Evolutionary conservation across 345 rosid genomes (phyloP).

Genomic region (Rhodamnia argentea): DNA sequence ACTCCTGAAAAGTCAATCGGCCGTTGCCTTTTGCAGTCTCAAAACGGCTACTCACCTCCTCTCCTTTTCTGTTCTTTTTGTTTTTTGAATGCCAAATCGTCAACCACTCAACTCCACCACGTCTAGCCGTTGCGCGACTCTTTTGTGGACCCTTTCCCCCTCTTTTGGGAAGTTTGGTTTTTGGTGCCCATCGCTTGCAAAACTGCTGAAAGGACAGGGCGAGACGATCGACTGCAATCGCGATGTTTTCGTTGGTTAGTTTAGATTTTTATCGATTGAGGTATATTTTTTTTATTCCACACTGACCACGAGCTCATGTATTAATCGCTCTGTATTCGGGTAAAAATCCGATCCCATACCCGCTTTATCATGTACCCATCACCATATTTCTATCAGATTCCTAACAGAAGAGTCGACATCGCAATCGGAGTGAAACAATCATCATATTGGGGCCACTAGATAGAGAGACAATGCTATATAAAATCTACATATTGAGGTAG

Average conservation of each 20-base stretch:
- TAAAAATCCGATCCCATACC: too few relatives aligned
- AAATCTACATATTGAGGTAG: neutral
- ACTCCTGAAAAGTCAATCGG: neutral
- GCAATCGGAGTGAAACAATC: neutral
- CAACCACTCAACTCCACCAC: neutral
- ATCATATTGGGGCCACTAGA: rapidly evolving
- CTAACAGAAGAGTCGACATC: too few relatives aligned
- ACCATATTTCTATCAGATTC: too few relatives aligned
- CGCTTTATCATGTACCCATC: too few relatives aligned
- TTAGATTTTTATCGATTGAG: too few relatives aligned
- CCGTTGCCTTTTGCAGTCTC: neutral
- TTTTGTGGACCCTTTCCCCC: neutral
- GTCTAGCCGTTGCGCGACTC: neutral
- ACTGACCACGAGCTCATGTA: too few relatives aligned
- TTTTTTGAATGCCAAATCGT: neutral
- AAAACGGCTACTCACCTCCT: neutral
- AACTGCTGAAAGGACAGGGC: neutral
- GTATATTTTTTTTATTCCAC: too few relatives aligned
- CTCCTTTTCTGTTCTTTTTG: neutral
- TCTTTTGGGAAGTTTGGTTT: neutral
- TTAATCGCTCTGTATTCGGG: too few relatives aligned
- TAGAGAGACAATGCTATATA: neutral
- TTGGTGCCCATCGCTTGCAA: neutral
- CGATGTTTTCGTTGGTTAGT: too few relatives aligned
- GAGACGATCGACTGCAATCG: too few relatives aligned